Percentiles rank a stretch among this genome's conserved stretches.
These are phyloP conservation scores for Backusella luteola DNA, from an alignment of 192 early-diverging fungal genomes.

Conservation along the genomic window DNA sequence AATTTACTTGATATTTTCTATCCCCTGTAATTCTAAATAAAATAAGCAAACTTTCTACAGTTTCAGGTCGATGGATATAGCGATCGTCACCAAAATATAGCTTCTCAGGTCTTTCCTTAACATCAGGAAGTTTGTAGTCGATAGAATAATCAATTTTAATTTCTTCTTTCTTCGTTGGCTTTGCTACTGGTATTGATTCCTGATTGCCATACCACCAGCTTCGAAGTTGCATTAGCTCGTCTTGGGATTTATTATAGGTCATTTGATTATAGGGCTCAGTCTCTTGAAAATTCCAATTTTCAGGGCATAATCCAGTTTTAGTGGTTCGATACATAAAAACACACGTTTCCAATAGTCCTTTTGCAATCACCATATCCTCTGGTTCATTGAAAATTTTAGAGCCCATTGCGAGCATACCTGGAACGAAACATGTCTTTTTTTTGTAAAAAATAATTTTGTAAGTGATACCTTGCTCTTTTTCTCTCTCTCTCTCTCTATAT, in stretches of 20 bases:
- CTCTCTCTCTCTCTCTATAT: not conserved
- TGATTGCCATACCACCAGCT: conserved; percentile 10
- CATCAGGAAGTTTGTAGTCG: not conserved
- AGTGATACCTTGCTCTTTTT: not conserved
- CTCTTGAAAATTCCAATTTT: conserved; percentile 33
- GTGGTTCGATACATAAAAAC: conserved; percentile 43
- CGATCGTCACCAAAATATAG: not conserved
- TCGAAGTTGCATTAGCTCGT: not conserved
- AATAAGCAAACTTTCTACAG: conserved; percentile 69
- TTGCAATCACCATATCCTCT: conserved; percentile 45
- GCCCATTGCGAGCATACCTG: conserved; percentile 55
- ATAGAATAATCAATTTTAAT: conserved; percentile 1
- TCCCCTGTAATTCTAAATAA: conserved; percentile 75
- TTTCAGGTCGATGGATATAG: conserved; percentile 46
- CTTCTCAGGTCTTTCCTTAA: not conserved
- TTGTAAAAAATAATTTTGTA: not conserved
- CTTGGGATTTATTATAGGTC: conserved; percentile 15
- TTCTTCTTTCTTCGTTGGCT: not conserved
- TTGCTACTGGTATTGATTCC: not conserved
- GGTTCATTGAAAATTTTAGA: conserved; percentile 46
- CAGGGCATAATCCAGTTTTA: conserved; percentile 49
- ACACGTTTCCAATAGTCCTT: conserved; percentile 45
- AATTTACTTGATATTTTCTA: conserved; percentile 57
- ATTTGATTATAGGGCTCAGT: not conserved
- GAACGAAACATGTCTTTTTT: conserved; percentile 49